phyloP scores from a whole-genome alignment of 768 basidiomycete genomes.

The Zangia roseola region DNA sequence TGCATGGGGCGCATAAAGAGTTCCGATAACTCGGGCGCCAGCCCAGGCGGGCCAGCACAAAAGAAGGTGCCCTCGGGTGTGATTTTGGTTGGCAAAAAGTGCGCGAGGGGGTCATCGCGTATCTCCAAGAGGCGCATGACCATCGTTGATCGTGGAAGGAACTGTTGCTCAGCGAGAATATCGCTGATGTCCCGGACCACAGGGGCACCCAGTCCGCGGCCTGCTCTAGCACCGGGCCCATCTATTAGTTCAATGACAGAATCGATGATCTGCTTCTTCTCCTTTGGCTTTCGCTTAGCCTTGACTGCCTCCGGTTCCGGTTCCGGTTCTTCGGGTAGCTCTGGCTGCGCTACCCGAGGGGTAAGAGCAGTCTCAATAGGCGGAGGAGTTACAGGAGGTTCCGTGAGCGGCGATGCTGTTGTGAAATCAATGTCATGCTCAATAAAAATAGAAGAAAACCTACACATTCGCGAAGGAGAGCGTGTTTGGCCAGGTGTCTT shows the following conservation, averaged over 20 bases:
- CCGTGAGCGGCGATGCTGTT: conserved; percentile 73
- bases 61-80: conserved; percentile 73
- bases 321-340: conserved; percentile 36
- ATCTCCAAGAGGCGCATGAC: conserved; percentile 87
- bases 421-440: conserved; percentile 7
- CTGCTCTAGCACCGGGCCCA: conserved; percentile 52
- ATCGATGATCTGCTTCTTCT: conserved; percentile 90
- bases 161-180: conserved; percentile 79
- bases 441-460: conserved; percentile 25
- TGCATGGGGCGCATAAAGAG: conserved; percentile 80
- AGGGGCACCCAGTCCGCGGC: conserved; percentile 59
- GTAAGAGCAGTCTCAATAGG: conserved; percentile 51
- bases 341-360: conserved; percentile 45
- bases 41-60: conserved; percentile 80
- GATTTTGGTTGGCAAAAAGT: conserved; percentile 83
- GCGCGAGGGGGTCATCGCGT: conserved; percentile 75
- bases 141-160: conserved; percentile 79
- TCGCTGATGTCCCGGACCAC: conserved; percentile 57
- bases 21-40: conserved; percentile 77
- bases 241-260: conserved; percentile 81
- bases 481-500: conserved; percentile 60
- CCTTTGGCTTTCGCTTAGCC: conserved; percentile 54
- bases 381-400: conserved; percentile 76
- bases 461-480: conserved; percentile 68
- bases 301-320: conserved; percentile 33